Evolutionary conservation across 371 early-diverging fungal species (phyloP), one percentile per base, ranked within the genome.

Genomic region (Apophysomyces variabilis): DNA sequence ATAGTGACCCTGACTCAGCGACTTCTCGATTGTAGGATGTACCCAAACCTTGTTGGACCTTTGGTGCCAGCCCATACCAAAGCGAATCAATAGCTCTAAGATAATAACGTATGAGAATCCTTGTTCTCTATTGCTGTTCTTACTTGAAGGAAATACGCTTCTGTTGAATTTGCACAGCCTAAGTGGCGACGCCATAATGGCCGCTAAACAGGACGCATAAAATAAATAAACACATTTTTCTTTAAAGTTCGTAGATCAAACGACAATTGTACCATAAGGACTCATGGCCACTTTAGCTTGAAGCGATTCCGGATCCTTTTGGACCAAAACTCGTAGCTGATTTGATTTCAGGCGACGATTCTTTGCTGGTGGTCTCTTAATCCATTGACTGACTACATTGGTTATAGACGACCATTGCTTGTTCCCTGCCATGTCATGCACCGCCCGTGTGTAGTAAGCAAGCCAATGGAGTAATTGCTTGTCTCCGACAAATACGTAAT

Each of bases 101-200:
- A 26, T 3, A 3, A 26, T 26, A 26, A 26, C 32, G 32, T 26
- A 26, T 26, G 3, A 26, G 32, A 26, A 1, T 26, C 32, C 3
- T 26, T 3, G 32, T 26, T 26, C 3, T 26, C 32, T 26, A 26
- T 26, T 3, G 32, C 32, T 26, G 32, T 26, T 26, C 21, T 50
- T 50, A 50, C 54, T 50, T 16, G 54, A 50, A 18, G 54, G 54
- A 21, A 50, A 50, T 21, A 50, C 21, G 21, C 21, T 21, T 50
- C 54, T 50, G 21, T 21, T 50, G 3, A 50, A 50, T 26, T 50
- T 61, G 47, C 61, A 61, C 35, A 26, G 39, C 3, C 61, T 45
- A 39, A 61, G 46, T 11, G 61, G 61, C 4, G 61, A 61, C 4
- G 61, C 61, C 44, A 61, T 38, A 21, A 61, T 61, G 45, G 44